Conservation (phyloP, 2,329 filamentous ascomycete genomes). For the Stagonosporopsis rhizophila region DNA sequence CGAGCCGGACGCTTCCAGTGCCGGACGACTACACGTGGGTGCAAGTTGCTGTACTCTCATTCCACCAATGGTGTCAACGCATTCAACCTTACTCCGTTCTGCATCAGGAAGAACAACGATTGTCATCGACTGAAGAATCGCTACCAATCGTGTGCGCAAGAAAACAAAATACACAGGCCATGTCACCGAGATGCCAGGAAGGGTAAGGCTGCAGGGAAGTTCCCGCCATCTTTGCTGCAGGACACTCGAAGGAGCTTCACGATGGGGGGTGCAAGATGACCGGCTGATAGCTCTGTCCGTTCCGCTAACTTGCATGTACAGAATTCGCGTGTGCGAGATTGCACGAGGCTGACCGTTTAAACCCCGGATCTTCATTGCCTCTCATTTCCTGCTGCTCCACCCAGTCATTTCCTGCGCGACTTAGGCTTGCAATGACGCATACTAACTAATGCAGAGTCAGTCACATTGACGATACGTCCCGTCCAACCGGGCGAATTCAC, state of each 20-base stretch:
- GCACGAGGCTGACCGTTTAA: conserved; percentile 29
- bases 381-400: conserved; percentile 24
- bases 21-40: conserved; percentile 27
- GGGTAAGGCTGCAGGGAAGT: conserved; percentile 8
- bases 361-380: conserved; percentile 28
- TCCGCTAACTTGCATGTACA: conserved; percentile 13
- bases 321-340: conserved; percentile 21
- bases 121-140: conserved; percentile 2
- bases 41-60: conserved; percentile 6
- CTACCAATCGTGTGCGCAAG: conserved; percentile 5
- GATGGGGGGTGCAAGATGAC: conserved; percentile 19
- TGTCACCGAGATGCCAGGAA: background rate
- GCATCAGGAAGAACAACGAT: conserved; percentile 16
- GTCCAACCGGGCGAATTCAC: conserved; percentile 25
- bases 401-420: conserved; percentile 23
- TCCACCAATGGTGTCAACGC: conserved; percentile 15
- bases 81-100: conserved; percentile 29
- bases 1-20: conserved; percentile 5
- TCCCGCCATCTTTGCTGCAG: conserved; percentile 10
- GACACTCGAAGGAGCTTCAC: conserved; percentile 11
- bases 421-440: conserved; percentile 17
- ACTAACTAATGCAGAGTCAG: conserved; percentile 9
- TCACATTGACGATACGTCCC: conserved; percentile 27
- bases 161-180: conserved; percentile 1
- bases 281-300: conserved; percentile 17